phyloP scores from a whole-genome alignment of 495 filamentous ascomycete genomes.

The Neurospora sublineolata region DNA sequence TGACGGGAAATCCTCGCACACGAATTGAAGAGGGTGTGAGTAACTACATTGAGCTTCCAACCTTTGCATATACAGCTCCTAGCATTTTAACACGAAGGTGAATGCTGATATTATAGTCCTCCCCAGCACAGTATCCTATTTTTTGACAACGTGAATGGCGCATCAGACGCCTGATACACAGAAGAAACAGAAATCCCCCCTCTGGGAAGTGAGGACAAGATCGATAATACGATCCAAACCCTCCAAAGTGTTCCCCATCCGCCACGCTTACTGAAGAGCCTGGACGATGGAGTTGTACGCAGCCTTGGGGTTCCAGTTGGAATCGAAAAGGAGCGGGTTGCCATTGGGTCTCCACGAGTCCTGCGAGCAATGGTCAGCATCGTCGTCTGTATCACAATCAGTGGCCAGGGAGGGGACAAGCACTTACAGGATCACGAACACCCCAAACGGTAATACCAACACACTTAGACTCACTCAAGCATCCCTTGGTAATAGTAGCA shows the following conservation, averaged over 20 bases:
- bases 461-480: conserved; percentile 51
- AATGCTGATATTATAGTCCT: no score
- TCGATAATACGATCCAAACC: no score
- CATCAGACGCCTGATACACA: not conserved
- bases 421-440: conserved; percentile 49
- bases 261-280: conserved; percentile 26
- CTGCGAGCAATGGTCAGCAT: conserved; percentile 12
- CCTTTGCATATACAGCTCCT: no score
- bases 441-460: conserved; percentile 72
- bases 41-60: no score
- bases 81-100: no score
- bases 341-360: conserved; percentile 53
- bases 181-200: not conserved
- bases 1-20: no score
- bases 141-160: not conserved
- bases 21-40: no score
- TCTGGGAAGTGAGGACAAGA: not conserved
- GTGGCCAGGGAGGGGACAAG: not conserved
- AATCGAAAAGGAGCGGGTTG: conserved; percentile 55
- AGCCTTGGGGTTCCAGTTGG: conserved; percentile 48
- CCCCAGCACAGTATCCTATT: no score
- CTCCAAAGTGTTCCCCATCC: not conserved
- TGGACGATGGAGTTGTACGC: conserved; percentile 51
- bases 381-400: not conserved
- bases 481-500: conserved; percentile 50